These are phyloP conservation scores for Chlamydomonas incerta DNA, from an alignment of 139 green algal species.

Conservation along the genomic window DNA sequence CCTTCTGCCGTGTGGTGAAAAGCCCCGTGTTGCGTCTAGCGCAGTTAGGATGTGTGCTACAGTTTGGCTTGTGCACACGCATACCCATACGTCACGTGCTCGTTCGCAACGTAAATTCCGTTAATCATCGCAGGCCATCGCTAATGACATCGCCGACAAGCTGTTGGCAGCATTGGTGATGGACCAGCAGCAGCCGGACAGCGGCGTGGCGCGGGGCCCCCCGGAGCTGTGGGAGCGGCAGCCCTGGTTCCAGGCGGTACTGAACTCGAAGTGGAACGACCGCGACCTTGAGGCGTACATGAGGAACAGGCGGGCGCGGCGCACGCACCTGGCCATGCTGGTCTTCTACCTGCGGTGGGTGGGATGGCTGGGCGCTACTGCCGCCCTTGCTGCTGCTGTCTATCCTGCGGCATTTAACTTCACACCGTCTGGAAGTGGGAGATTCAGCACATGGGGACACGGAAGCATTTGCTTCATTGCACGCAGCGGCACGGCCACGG, in stretches of 20 bases:
- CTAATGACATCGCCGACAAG: not conserved
- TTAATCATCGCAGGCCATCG: not conserved
- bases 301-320: not conserved
- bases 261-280: not conserved
- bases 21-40: no score
- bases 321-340: slow-evolving; percentile 28
- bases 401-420: no score
- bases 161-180: not conserved
- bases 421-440: no score
- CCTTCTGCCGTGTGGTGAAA: no score
- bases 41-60: no score
- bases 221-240: slow-evolving; percentile 28
- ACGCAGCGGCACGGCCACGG: no score
- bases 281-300: not conserved
- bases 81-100: no score
- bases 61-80: no score
- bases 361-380: not conserved
- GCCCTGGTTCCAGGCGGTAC: slow-evolving; percentile 3
- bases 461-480: no score
- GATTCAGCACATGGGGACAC: no score
- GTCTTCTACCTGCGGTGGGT: slow-evolving; percentile 27
- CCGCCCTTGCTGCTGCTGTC: not conserved
- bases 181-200: not conserved
- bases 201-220: not conserved
- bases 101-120: no score